phyloP scores from a whole-genome alignment of 1,284 basidiomycete species.

The Leccinum solheimii region DNA sequence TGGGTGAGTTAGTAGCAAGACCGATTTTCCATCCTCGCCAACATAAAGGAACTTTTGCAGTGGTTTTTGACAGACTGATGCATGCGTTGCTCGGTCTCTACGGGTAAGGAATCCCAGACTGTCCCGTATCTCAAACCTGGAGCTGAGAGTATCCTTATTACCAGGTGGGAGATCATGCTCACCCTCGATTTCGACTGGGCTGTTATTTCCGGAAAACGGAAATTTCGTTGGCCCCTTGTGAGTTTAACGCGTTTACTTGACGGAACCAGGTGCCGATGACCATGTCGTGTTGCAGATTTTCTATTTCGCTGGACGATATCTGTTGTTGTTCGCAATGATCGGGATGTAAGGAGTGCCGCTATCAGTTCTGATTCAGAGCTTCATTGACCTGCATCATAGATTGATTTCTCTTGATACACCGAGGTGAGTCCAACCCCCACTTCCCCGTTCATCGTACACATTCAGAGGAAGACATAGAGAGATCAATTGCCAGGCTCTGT shows the following conservation, averaged over 20 bases:
- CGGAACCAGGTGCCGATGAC: neutral
- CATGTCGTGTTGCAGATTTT: conserved; percentile 18
- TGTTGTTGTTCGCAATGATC: conserved; percentile 35
- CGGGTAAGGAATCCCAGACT: conserved; percentile 18
- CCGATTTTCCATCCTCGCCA: neutral
- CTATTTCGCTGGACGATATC: conserved; percentile 35
- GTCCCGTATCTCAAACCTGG: neutral
- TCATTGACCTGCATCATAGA: conserved; percentile 21
- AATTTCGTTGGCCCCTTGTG: conserved; percentile 37
- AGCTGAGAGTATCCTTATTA: conserved; percentile 1
- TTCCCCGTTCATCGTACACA: neutral
- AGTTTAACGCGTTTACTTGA: neutral
- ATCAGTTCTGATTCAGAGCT: neutral
- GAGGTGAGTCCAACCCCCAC: conserved; percentile 15
- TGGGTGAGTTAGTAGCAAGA: conserved; percentile 17
- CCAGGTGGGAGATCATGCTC: conserved; percentile 35
- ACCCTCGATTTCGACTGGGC: conserved; percentile 35
- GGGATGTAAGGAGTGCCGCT: conserved; percentile 27
- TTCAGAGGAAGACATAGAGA: conserved; percentile 11
- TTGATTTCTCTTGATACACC: conserved; percentile 33
- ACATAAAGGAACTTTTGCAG: conserved; percentile 10
- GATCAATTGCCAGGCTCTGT: conserved; percentile 32
- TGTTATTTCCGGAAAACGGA: conserved; percentile 31
- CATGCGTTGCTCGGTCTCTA: conserved; percentile 33
- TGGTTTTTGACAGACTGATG: conserved; percentile 29